phyloP scores from a whole-genome alignment of 768 basidiomycete genomes.

The Lactarius tabidus region DNA sequence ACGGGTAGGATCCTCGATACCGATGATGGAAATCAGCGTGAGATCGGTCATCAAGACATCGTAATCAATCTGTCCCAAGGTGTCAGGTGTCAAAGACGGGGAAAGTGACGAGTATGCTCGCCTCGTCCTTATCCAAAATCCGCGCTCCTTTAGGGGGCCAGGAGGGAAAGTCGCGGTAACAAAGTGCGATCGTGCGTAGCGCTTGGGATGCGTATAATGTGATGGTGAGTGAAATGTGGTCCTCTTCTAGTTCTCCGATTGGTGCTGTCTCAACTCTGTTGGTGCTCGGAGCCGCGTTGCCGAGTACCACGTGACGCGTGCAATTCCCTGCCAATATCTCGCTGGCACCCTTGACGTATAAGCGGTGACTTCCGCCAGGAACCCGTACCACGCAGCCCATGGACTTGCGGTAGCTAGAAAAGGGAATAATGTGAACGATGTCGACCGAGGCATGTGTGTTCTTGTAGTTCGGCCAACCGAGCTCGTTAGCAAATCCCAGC shows the following conservation, averaged over 20 bases:
- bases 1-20: slow-evolving; percentile 95
- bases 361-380: slow-evolving; percentile 50
- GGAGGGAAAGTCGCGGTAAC: slow-evolving; percentile 78
- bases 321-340: slow-evolving; percentile 87
- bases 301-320: slow-evolving; percentile 66
- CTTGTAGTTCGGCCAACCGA: slow-evolving; percentile 71
- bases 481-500: slow-evolving; percentile 76
- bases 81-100: slow-evolving; percentile 16
- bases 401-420: slow-evolving; percentile 88
- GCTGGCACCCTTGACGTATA: slow-evolving; percentile 90
- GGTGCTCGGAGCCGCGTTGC: slow-evolving; percentile 26
- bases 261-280: slow-evolving; percentile 47
- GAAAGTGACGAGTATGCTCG: slow-evolving; percentile 29
- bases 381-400: slow-evolving; percentile 86
- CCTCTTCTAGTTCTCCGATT: slow-evolving; percentile 63
- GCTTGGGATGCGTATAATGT: slow-evolving; percentile 98
- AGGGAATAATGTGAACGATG: slow-evolving; percentile 86
- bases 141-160: slow-evolving; percentile 71
- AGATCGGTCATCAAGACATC: slow-evolving; percentile 67
- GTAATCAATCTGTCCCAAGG: slow-evolving; percentile 52
- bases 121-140: slow-evolving; percentile 49
- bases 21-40: slow-evolving; percentile 84
- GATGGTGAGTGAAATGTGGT: slow-evolving; percentile 89
- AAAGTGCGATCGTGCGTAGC: slow-evolving; percentile 89
- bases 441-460: slow-evolving; percentile 54